Evolutionary conservation across 441 rosid genomes (phyloP).

Genomic region (Hypseocharis bilobata): DNA sequence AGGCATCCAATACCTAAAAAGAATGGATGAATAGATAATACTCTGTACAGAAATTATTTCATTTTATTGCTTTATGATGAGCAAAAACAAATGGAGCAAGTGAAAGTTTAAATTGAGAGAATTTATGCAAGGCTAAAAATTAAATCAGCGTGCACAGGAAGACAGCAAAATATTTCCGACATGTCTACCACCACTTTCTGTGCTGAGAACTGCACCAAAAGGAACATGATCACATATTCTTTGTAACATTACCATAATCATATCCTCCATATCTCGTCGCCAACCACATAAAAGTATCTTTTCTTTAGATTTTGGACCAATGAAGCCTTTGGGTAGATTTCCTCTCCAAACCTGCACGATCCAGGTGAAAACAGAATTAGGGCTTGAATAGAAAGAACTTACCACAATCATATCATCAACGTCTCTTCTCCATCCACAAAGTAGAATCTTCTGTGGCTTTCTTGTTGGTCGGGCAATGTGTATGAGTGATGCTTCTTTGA

Average conservation of each 20-base stretch:
- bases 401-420: conserved; percentile 83
- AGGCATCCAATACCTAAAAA: conserved; percentile 59
- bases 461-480: conserved; percentile 48
- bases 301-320: conserved; percentile 46
- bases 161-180: conserved; percentile 11
- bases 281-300: conserved; percentile 69
- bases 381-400: conserved; percentile 49
- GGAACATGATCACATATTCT: conserved; percentile 29
- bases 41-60: background rate
- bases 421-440: conserved; percentile 87
- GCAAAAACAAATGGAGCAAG: background rate
- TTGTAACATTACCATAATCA: conserved; percentile 53
- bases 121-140: background rate
- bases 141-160: background rate
- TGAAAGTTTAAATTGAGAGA: conserved; percentile 11
- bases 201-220: conserved; percentile 22
- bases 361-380: conserved; percentile 47
- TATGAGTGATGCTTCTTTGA: conserved; percentile 51
- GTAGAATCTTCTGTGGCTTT: conserved; percentile 78
- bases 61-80: background rate
- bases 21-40: conserved; percentile 13
- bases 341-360: conserved; percentile 68
- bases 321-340: conserved; percentile 49
- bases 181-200: conserved; percentile 27
- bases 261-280: conserved; percentile 81